These are phyloP conservation scores for Canna indica DNA, from an alignment of 176 grass and related monocot genomes.

Conservation along the genomic window DNA sequence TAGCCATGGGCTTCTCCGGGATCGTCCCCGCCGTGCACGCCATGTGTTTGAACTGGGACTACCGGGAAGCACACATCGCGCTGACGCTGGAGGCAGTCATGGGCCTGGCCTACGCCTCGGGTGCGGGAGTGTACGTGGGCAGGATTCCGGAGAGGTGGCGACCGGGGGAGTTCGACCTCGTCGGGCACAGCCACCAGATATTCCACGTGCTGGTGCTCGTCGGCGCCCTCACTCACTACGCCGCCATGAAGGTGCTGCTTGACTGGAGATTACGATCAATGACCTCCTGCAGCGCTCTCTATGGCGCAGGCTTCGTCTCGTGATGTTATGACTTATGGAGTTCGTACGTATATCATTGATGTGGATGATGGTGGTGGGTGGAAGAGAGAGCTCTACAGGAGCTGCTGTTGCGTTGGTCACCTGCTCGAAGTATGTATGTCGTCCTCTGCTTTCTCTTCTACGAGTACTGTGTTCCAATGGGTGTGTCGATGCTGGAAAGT, in stretches of 20 bases:
- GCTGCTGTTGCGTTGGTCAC: too few relatives aligned
- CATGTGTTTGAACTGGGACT: constrained; percentile 59
- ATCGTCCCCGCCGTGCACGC: constrained; percentile 73
- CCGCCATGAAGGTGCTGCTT: constrained; percentile 61
- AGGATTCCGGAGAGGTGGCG: constrained; percentile 78
- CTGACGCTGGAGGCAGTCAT: constrained; percentile 75
- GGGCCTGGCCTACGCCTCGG: constrained; percentile 48
- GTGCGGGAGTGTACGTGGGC: constrained; percentile 56
- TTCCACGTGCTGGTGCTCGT: constrained; percentile 80
- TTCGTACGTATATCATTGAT: not conserved
- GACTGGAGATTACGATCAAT: constrained; percentile 27
- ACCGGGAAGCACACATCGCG: constrained; percentile 48
- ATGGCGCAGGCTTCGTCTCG: not conserved
- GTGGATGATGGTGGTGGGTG: not conserved
- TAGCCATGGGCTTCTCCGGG: constrained; percentile 80
- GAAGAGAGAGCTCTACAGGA: not conserved
- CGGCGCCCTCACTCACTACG: constrained; percentile 82
- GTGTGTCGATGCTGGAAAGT: too few relatives aligned
- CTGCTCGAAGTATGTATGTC: too few relatives aligned
- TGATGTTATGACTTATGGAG: not conserved
- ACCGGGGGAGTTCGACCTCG: constrained; percentile 63
- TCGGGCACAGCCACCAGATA: constrained; percentile 88
- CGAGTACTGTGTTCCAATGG: too few relatives aligned
- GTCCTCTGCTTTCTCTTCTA: too few relatives aligned
- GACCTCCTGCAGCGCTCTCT: constrained; percentile 4